Evolutionary conservation across 176 grass and related monocot genomes (phyloP), one percentile per base, ranked within the genome.

Genomic region (Sorghum bicolor): DNA sequence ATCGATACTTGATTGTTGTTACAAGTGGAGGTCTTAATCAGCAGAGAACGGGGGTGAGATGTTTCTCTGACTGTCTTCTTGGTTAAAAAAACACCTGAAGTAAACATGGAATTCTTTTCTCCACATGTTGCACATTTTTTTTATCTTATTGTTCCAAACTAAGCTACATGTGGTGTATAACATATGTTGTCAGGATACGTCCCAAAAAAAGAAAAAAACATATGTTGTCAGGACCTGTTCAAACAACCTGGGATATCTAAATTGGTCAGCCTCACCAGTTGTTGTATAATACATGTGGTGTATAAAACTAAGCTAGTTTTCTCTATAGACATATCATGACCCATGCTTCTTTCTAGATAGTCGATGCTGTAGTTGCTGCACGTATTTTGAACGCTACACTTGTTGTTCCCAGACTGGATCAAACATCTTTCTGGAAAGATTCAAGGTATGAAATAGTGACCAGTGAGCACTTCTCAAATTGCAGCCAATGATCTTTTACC

Each of bases 21-120:
- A 97, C 91, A 58, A 97, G 91, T 84, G 94, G 94, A 67, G 94
- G 94, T 30, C 69, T 97, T 74, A 97, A 97, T 71, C 94, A 97
- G 84, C 94, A 97, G 63, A 86, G 94, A 92, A 97, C 91, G 79
- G 94, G 94, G 83, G 94, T 97, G 82, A 97, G 76, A 32, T 76
- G 37, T 82, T 43, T 74, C 48, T 24, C 47, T 80, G 17, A 43
- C 44, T 79, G 48, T 58, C 40, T 9, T 45, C 22, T 57, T 71
- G 26, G 73, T 44, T 76, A 6, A 52, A 20, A 61, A 30, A 73
- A 64, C 33, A 72, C 33, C 16, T 55, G 63, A 40, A 67, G 32
- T 38, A 37, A 76, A 76, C 44, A 68, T 55, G 26, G 6, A 26
- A 32, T 53, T 75, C 14, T 37, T 39, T 84, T 84, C n/a, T 52